Conservation (phyloP, 495 filamentous ascomycete genomes). For the Penicillium robsamsonii region DNA sequence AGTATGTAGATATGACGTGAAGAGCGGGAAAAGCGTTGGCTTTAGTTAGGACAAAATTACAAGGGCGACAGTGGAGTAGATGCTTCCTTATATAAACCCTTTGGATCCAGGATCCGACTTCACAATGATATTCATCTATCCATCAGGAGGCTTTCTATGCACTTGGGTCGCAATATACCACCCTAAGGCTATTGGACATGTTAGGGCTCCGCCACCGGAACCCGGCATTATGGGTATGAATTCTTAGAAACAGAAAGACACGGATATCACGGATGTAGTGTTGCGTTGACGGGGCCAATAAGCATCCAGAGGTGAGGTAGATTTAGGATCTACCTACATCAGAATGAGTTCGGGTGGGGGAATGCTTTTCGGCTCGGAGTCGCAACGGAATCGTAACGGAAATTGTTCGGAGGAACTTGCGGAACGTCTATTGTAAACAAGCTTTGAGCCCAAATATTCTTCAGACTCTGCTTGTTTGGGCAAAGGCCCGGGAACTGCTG, state of each 20-base stretch:
- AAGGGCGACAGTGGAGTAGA: neutral
- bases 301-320: neutral
- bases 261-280: neutral
- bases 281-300: neutral
- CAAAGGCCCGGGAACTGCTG: neutral
- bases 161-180: neutral
- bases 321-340: neutral
- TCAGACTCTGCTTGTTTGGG: neutral
- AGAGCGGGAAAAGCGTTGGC: neutral
- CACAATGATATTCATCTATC: neutral
- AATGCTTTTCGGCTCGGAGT: neutral
- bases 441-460: neutral
- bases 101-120: neutral
- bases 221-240: neutral
- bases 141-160: neutral
- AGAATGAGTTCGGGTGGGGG: neutral
- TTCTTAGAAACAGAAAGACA: neutral
- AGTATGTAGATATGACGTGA: constrained; percentile 4
- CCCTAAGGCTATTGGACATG: neutral
- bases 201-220: constrained; percentile 1
- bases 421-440: neutral
- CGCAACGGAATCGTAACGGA: neutral
- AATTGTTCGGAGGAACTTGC: neutral
- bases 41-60: neutral
- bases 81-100: neutral